Evolutionary conservation across 1,284 basidiomycete species (phyloP).

Genomic region (Termitomyces sp.): DNA sequence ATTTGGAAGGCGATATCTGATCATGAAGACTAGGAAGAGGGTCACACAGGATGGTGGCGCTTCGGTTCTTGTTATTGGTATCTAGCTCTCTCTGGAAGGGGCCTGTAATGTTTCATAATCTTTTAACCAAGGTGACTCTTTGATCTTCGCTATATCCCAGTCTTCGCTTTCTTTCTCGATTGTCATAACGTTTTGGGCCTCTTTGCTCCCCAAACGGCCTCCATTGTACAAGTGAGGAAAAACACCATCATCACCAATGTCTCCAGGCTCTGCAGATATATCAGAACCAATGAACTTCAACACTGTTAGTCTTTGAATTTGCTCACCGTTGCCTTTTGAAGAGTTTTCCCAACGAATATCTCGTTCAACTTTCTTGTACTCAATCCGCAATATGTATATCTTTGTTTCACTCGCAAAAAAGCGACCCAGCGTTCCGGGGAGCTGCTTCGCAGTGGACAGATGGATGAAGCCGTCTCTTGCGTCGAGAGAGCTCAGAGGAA

Average conservation of each 20-base stretch:
- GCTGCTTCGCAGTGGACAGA: constrained; percentile 53
- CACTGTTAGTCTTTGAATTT: neutral
- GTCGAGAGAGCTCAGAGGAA: constrained; percentile 30
- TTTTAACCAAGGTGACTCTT: constrained; percentile 6
- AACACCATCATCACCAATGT: constrained; percentile 37
- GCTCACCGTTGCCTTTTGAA: constrained; percentile 31
- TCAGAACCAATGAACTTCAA: neutral
- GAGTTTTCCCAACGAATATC: constrained; percentile 44
- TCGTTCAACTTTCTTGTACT: constrained; percentile 31
- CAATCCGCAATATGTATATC: constrained; percentile 46
- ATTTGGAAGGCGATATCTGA: constrained; percentile 51
- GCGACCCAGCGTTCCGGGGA: constrained; percentile 45
- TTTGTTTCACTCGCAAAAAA: constrained; percentile 43
- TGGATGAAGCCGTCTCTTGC: constrained; percentile 50
- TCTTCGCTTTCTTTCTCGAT: constrained; percentile 7
- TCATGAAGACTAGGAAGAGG: constrained; percentile 55
- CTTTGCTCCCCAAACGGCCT: constrained; percentile 22
- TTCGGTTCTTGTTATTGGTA: constrained; percentile 44
- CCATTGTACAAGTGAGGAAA: constrained; percentile 59
- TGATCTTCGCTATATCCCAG: constrained; percentile 10
- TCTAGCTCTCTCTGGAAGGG: neutral
- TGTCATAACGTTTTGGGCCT: constrained; percentile 8
- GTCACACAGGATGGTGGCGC: constrained; percentile 61
- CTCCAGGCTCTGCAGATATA: constrained; percentile 28
- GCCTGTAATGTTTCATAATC: constrained; percentile 1